Evolutionary conservation across 2,329 filamentous ascomycete genomes (phyloP), one percentile per base, ranked within the genome.

Genomic region (Chalara sp.): DNA sequence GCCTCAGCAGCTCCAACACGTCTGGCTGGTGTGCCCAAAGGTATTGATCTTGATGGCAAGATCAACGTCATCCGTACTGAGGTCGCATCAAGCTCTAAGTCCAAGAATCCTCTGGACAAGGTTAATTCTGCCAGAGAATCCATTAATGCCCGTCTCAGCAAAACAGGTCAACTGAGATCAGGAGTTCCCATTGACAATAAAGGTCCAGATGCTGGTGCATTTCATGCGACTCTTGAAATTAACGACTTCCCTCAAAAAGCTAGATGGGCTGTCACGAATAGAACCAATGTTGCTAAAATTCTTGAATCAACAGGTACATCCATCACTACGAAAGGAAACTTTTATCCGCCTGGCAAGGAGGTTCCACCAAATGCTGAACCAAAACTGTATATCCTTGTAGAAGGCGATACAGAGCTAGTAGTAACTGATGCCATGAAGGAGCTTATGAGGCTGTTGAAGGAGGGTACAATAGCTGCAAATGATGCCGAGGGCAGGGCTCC

Each of bases 161-260:
- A 89, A 61, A 89, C 89, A 33, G 91, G 91, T 35, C 87, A 93
- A 66, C 84, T 96, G 62, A 86, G 93, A 53, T 86, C 89, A 4
- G 93, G 93, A 11, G 91, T 95, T 55, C 90, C 93, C 6, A 95
- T 96, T 65, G 93, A 99, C 73, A 99, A 99, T 73, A 96, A 96
- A 70, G 93, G 93, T 1, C 93, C 93, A 1, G 93, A 99, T 68
- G 93, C 93, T 3, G 93, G 93, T 47, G 90, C 91, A 0, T 99
- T 90, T 78, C 93, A 99, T 68, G 91, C 93, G 12, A 97, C 92
- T 4, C 77, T 99, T 55, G 93, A 97, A 70, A 99, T 99, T 80
- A 99, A 99, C 70, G 93, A 99, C 70, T 97, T 97, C 70, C 93
- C 93, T 33, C 93, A 99, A 68, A 97, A 96, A 76, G 93, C 93